phyloP scores from a whole-genome alignment of 2,329 filamentous ascomycete species.

The Tolypocladium paradoxum region DNA sequence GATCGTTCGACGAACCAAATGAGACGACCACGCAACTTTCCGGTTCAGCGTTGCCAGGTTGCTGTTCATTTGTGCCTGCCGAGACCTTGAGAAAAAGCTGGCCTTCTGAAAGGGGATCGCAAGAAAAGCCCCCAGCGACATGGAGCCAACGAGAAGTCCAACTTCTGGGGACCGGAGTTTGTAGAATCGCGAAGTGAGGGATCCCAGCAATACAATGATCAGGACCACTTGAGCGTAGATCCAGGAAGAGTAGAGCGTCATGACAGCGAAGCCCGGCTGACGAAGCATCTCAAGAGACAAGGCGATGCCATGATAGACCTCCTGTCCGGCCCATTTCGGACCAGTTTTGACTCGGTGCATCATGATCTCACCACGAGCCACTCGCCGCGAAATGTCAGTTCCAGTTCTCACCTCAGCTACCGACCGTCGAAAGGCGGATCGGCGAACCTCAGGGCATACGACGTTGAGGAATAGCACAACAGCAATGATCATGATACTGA shows the following conservation, averaged over 20 bases:
- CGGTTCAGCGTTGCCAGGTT: constrained; percentile 58
- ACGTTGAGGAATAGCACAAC: constrained; percentile 59
- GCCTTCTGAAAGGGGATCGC: constrained; percentile 67
- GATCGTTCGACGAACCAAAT: constrained; percentile 55
- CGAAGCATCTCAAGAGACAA: constrained; percentile 60
- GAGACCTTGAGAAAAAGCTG: constrained; percentile 54
- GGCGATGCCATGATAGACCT: constrained; percentile 58
- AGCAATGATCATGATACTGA: constrained; percentile 57
- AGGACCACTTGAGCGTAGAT: constrained; percentile 68
- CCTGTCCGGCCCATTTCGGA: constrained; percentile 67
- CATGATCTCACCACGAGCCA: constrained; percentile 65
- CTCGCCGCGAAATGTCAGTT: constrained; percentile 40
- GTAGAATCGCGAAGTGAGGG: constrained; percentile 60
- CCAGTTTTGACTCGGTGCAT: constrained; percentile 63
- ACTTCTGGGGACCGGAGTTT: constrained; percentile 52
- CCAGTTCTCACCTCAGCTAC: constrained; percentile 52
- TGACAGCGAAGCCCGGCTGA: constrained; percentile 62
- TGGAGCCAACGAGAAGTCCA: constrained; percentile 52
- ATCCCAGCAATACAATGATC: constrained; percentile 60
- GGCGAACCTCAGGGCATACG: constrained; percentile 59
- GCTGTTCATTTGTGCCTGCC: constrained; percentile 45
- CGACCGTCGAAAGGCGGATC: constrained; percentile 57
- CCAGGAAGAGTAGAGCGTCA: constrained; percentile 66
- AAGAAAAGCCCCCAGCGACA: constrained; percentile 58
- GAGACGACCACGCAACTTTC: constrained; percentile 58